phyloP scores from a whole-genome alignment of 2,329 filamentous ascomycete genomes.

The Scleromitrula shiraiana region DNA sequence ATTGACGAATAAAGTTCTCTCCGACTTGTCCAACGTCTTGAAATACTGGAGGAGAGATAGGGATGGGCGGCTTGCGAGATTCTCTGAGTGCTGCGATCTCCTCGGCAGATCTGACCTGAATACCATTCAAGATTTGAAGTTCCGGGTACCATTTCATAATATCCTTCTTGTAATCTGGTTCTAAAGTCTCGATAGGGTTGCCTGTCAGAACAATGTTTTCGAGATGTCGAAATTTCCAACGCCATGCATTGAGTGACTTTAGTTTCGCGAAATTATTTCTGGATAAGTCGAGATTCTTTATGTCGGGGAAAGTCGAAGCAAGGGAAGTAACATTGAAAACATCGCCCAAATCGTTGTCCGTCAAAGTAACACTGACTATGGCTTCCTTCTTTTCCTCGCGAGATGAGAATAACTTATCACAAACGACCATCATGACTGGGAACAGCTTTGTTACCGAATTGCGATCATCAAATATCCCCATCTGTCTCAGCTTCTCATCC shows the following conservation, averaged over 20 bases:
- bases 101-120: slow-evolving; percentile 64
- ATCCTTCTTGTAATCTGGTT: slow-evolving; percentile 60
- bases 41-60: slow-evolving; percentile 57
- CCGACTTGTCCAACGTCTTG: slow-evolving; percentile 66
- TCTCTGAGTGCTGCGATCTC: slow-evolving; percentile 52
- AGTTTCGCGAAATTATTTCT: slow-evolving; percentile 69
- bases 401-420: slow-evolving; percentile 68
- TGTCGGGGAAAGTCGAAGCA: slow-evolving; percentile 70
- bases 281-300: slow-evolving; percentile 84
- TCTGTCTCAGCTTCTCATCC: slow-evolving; percentile 62
- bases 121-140: slow-evolving; percentile 67
- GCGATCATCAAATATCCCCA: slow-evolving; percentile 64
- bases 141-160: slow-evolving; percentile 77
- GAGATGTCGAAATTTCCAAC: slow-evolving; percentile 67
- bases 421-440: slow-evolving; percentile 81
- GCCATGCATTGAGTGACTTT: slow-evolving; percentile 65
- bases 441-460: slow-evolving; percentile 70
- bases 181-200: slow-evolving; percentile 61
- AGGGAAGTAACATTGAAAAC: slow-evolving; percentile 66
- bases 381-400: slow-evolving; percentile 65
- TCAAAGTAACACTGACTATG: slow-evolving; percentile 74
- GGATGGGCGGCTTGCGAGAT: slow-evolving; percentile 47
- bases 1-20: slow-evolving; percentile 67
- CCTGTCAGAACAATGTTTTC: slow-evolving; percentile 72
- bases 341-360: slow-evolving; percentile 69